Evolutionary conservation across 805 yeast species (phyloP), one percentile per base, ranked within the genome.

Genomic region (Wickerhamomyces bovis): DNA sequence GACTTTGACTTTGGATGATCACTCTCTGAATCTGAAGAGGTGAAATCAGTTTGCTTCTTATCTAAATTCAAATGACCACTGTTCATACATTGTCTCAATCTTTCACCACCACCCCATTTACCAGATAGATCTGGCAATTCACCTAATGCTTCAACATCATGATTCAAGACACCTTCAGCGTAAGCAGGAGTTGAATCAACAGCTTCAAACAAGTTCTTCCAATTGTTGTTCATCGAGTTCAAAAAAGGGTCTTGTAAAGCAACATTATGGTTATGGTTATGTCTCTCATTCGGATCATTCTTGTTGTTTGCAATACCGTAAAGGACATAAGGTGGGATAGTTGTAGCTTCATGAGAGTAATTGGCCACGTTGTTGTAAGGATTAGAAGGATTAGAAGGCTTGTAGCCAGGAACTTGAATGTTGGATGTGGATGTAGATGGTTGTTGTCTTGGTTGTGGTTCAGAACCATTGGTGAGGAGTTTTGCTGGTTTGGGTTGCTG

Each of bases 71-170:
- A 41, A 19, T 48, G 49, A 30, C 66, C 64, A 47, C 76, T 63
- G 41, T 60, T 60, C 51, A 81, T 74, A 25, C 81, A 77, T 41
- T 66, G 69, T 46, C 75, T 73, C 50, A 86, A 67, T 49, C 89
- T 64, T 46, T 76, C 76, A 47, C 76, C 87, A 36, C 95, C 95
- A 31, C 82, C 81, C 94, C 94, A 86, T 19, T 72, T 66, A 1
- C 75, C 73, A 39, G 74, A 70, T 44, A 80, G 62, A 46, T 73
- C 75, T 4, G 70, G 66, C 28, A 67, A 65, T 46, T 54, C 50
- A 18, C 59, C 61, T 20, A 55, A 44, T 4, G 58, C 59, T 26
- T 58, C 60, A 11, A 20, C 13, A 39, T 61, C 63, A 13, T 45
- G 43, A 19, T 45, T 44, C 41, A 58, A 44, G 1, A 57, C 50